A percentile compares a stretch with the other conserved stretches of the same genome.
These are phyloP conservation scores for Nidularia pulvinata DNA, from an alignment of 768 basidiomycete genomes.

Conservation along the genomic window DNA sequence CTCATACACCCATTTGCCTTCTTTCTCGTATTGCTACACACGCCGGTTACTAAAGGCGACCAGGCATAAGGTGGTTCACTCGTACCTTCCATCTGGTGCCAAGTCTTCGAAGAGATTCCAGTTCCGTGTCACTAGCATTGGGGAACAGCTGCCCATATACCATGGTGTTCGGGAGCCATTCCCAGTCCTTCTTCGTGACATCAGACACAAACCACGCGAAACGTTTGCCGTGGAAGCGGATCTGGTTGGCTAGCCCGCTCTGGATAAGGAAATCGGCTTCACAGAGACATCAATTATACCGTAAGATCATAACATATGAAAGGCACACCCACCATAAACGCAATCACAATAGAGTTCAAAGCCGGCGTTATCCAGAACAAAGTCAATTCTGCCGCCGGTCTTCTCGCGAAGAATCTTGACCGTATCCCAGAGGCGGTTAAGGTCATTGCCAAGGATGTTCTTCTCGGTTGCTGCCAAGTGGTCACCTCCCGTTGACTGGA, in stretches of 20 bases:
- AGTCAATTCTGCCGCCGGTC: constrained; percentile 75
- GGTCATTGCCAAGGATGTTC: constrained; percentile 91
- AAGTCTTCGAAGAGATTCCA: constrained; percentile 78
- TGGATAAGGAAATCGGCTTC: constrained; percentile 92
- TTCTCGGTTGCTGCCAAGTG: constrained; percentile 94
- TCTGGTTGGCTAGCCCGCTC: constrained; percentile 78
- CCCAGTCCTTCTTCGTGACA: constrained; percentile 91
- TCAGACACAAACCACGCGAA: constrained; percentile 96
- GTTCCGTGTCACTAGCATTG: constrained; percentile 74
- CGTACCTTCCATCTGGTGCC: constrained; percentile 89
- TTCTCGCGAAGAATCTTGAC: constrained; percentile 69
- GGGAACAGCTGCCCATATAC: constrained; percentile 94
- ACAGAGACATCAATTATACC: neutral
- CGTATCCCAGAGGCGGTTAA: constrained; percentile 69
- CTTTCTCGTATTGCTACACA: constrained; percentile 81
- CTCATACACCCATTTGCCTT: constrained; percentile 94
- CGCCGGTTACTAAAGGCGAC: constrained; percentile 1
- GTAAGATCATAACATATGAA: constrained; percentile 1
- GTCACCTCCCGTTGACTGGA: constrained; percentile 98
- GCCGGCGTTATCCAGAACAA: constrained; percentile 87
- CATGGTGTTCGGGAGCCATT: constrained; percentile 88
- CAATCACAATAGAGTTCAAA: constrained; percentile 89
- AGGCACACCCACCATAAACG: constrained; percentile 63
- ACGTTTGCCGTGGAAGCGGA: constrained; percentile 95
- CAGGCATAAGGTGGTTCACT: neutral